Conservation (phyloP, 2,329 filamentous ascomycete genomes). For the Alternaria hordeiaustralica region DNA sequence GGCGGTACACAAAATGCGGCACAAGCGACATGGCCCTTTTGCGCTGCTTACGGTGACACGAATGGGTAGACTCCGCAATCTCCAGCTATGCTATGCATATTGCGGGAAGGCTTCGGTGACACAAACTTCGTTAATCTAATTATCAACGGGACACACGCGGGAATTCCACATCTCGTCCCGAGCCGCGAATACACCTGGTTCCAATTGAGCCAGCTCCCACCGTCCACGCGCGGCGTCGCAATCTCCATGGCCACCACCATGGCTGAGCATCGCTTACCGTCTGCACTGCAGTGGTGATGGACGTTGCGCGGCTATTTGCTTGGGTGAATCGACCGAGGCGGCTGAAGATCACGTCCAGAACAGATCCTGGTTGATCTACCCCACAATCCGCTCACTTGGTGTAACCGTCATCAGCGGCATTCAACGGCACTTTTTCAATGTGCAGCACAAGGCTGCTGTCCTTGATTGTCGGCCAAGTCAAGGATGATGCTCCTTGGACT, state of each 20-base stretch:
- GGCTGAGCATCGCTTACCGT: conserved; percentile 11
- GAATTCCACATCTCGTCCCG: conserved; percentile 43
- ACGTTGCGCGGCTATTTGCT: conserved; percentile 28
- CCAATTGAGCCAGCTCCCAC: conserved; percentile 24
- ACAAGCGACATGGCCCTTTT: conserved; percentile 10
- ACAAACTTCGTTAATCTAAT: conserved; percentile 46
- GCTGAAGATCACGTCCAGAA: conserved; percentile 24
- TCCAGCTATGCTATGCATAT: conserved; percentile 33
- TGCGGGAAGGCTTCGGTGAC: conserved; percentile 26
- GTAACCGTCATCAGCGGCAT: conserved; percentile 21
- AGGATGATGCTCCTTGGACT: conserved; percentile 6
- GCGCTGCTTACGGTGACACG: conserved; percentile 24
- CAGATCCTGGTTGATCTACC: conserved; percentile 23
- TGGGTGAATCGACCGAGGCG: conserved; percentile 26
- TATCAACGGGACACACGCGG: conserved; percentile 29
- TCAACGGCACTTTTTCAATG: conserved; percentile 23
- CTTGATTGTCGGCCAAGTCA: background rate
- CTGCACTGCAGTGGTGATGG: conserved; percentile 14
- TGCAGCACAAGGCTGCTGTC: conserved; percentile 25
- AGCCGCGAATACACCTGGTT: conserved; percentile 41
- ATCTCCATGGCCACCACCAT: conserved; percentile 14
- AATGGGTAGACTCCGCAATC: conserved; percentile 22
- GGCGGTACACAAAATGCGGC: conserved; percentile 25
- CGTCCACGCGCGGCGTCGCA: conserved; percentile 20
- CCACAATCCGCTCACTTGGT: conserved; percentile 34